Conservation (phyloP, 192 early-diverging fungal genomes). For the Obelidium mucronatum region DNA sequence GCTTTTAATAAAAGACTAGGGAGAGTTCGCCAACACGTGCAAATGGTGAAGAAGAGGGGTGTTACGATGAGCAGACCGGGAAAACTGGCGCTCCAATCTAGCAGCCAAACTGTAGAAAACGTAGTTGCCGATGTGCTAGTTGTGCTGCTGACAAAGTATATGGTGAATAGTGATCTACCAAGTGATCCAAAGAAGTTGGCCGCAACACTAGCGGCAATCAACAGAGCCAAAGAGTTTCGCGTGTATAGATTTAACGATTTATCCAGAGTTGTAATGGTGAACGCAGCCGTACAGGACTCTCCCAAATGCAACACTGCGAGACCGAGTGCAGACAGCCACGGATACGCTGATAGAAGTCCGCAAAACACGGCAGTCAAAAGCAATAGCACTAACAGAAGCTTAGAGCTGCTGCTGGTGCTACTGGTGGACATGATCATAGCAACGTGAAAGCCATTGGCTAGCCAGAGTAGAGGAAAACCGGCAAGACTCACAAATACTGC, state of each 20-base stretch:
- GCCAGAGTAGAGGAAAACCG: background rate
- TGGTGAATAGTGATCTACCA: background rate
- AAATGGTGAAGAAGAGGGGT: background rate
- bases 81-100: background rate
- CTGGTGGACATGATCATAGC: background rate
- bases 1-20: background rate
- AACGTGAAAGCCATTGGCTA: background rate
- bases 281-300: background rate
- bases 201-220: background rate
- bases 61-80: background rate
- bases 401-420: too few species aligned
- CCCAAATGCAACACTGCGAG: background rate
- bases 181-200: background rate
- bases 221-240: background rate
- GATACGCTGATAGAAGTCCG: background rate
- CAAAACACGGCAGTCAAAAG: background rate
- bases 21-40: background rate
- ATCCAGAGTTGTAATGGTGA: background rate
- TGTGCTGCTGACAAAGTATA: background rate
- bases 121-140: background rate
- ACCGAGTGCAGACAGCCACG: background rate
- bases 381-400: background rate
- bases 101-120: background rate
- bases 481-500: background rate
- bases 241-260: background rate